A percentile compares a stretch with the other conserved stretches of the same genome.
phyloP scores from a whole-genome alignment of 2,329 filamentous ascomycete genomes.

The Hymenoscyphus fraxineus region DNA sequence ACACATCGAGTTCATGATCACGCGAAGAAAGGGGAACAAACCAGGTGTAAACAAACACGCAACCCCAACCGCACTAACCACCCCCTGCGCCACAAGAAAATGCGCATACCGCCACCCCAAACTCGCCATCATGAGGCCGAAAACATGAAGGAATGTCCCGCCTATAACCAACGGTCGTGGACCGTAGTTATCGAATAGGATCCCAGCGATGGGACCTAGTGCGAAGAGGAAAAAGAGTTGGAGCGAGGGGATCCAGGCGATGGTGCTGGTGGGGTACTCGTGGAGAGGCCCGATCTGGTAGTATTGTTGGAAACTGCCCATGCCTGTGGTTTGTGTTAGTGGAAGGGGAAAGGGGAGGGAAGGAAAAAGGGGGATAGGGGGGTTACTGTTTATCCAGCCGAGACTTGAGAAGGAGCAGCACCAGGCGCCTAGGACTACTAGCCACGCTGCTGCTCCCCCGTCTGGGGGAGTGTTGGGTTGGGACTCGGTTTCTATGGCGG shows the following conservation, averaged over 20 bases:
- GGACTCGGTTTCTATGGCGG: too few relatives aligned
- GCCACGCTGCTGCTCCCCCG: too few relatives aligned
- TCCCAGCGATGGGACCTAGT: constrained; percentile 27
- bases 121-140: constrained; percentile 33
- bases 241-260: constrained; percentile 37
- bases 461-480: too few relatives aligned
- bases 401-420: too few relatives aligned
- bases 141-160: constrained; percentile 40
- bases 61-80: constrained; percentile 1
- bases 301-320: too few relatives aligned
- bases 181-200: constrained; percentile 35
- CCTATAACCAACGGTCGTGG: constrained; percentile 16
- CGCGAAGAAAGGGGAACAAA: constrained; percentile 5
- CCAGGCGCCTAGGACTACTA: too few relatives aligned
- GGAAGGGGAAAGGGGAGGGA: too few relatives aligned
- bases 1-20: neutral
- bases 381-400: too few relatives aligned
- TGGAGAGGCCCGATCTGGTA: constrained; percentile 22
- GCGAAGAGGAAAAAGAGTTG: constrained; percentile 34
- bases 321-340: too few relatives aligned
- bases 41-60: constrained; percentile 5
- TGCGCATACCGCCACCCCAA: constrained; percentile 35
- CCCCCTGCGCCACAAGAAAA: constrained; percentile 33
- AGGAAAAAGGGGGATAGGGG: too few relatives aligned
- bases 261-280: constrained; percentile 28